Conservation (phyloP, 129 eudicot genomes). For the Flaveria ramosissima region DNA sequence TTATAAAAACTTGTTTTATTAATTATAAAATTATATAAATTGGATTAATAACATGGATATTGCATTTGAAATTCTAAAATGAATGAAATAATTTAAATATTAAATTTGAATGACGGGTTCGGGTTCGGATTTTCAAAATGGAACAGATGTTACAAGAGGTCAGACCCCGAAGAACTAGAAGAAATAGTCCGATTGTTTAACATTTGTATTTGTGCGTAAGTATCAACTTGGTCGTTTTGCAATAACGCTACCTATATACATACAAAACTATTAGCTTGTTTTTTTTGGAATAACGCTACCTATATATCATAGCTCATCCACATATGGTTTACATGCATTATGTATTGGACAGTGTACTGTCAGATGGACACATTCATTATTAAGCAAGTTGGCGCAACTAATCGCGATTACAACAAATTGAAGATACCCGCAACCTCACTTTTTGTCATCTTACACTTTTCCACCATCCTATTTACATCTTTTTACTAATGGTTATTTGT, state of each 20-base stretch:
- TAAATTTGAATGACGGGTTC: too few relatives aligned
- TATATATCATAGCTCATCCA: constrained; percentile 46
- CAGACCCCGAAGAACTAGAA: background rate
- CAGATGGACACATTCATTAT: constrained; percentile 86
- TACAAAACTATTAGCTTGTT: background rate
- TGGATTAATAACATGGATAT: too few relatives aligned
- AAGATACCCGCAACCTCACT: constrained; percentile 66
- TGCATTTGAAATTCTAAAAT: too few relatives aligned
- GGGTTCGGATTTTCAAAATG: too few relatives aligned
- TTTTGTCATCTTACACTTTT: constrained; percentile 60
- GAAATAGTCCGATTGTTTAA: background rate
- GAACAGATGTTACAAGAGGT: background rate
- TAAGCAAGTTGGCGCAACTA: constrained; percentile 75
- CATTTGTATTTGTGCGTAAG: background rate
- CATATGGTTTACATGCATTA: constrained; percentile 75
- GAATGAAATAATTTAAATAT: too few relatives aligned
- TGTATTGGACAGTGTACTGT: constrained; percentile 81
- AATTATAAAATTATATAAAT: too few relatives aligned
- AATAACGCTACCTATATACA: background rate
- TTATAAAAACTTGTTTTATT: too few relatives aligned
- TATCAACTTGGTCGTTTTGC: background rate
- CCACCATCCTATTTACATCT: constrained; percentile 72
- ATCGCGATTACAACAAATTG: constrained; percentile 52
- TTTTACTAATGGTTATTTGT: constrained; percentile 60
- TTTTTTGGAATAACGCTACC: too few relatives aligned